A percentile compares a stretch with the other conserved stretches of the same genome.
These are phyloP conservation scores for Mucuna pruriens DNA, from an alignment of 306 rosid species.

Conservation along the genomic window DNA sequence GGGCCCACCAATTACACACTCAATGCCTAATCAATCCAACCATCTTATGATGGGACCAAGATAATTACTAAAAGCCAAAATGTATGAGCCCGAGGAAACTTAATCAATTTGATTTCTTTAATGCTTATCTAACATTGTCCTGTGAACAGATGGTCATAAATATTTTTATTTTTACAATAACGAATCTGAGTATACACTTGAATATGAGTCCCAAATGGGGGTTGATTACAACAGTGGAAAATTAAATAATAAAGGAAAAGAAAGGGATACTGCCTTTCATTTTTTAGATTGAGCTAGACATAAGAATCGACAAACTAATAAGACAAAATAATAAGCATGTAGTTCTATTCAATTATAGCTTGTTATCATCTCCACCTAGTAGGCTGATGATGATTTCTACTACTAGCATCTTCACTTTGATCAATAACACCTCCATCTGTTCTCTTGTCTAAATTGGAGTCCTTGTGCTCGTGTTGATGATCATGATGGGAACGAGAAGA, in stretches of 20 bases:
- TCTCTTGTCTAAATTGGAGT: constrained; percentile 49
- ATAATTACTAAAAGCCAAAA: constrained; percentile 4
- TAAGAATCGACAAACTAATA: constrained; percentile 38
- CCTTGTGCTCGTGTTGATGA: constrained; percentile 54
- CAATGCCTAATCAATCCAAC: constrained; percentile 21
- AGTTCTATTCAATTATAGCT: constrained; percentile 49
- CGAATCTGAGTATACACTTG: constrained; percentile 44
- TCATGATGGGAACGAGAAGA: constrained; percentile 50
- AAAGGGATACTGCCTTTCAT: constrained; percentile 12
- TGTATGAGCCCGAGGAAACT: constrained; percentile 1
- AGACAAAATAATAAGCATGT: constrained; percentile 37
- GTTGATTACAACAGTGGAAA: constrained; percentile 37
- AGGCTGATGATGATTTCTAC: constrained; percentile 54
- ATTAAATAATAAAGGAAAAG: constrained; percentile 29
- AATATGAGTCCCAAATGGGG: constrained; percentile 46
- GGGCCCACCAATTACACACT: constrained; percentile 50
- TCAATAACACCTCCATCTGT: constrained; percentile 58
- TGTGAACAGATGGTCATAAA: constrained; percentile 38
- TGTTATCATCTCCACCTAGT: constrained; percentile 63
- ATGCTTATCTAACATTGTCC: constrained; percentile 37
- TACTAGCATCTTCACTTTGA: constrained; percentile 59
- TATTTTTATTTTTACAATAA: constrained; percentile 43
- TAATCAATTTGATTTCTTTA: constrained; percentile 17
- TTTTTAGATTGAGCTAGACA: constrained; percentile 35
- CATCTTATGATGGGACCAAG: constrained; percentile 22